Conservation (phyloP, 306 rosid genomes). For the Trifolium subterraneum region DNA sequence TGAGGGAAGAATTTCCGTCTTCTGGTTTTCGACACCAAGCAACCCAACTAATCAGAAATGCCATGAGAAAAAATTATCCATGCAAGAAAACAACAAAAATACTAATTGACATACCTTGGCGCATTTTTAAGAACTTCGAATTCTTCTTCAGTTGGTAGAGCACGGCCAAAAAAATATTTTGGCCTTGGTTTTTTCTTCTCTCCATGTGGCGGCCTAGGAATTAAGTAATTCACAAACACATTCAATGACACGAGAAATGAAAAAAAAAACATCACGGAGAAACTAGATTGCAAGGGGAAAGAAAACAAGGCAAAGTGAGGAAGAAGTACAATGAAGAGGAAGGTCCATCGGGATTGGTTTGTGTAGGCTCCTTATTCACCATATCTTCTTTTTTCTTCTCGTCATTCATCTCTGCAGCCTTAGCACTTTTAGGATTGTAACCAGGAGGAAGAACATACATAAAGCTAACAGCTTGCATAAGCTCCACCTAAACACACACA, state of each 20-base stretch:
- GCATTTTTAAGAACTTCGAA: slow-evolving; percentile 87
- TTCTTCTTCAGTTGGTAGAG: slow-evolving; percentile 89
- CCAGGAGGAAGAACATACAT: slow-evolving; percentile 99
- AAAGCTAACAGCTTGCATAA: slow-evolving; percentile 95
- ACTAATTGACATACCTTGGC: slow-evolving; percentile 64
- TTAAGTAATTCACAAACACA: slow-evolving; percentile 18
- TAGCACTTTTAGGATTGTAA: slow-evolving; percentile 93
- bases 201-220: slow-evolving; percentile 47
- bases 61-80: background rate
- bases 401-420: slow-evolving; percentile 85
- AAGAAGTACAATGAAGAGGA: slow-evolving; percentile 59
- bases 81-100: background rate
- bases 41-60: slow-evolving; percentile 21
- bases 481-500: slow-evolving; percentile 64
- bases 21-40: background rate
- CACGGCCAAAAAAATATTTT: slow-evolving; percentile 88
- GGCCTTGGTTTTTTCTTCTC: slow-evolving; percentile 82
- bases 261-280: background rate
- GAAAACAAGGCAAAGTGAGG: slow-evolving; percentile 10
- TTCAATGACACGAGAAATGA: slow-evolving; percentile 6
- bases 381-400: slow-evolving; percentile 57
- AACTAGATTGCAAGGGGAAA: background rate
- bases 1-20: background rate
- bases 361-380: slow-evolving; percentile 40
- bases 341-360: slow-evolving; percentile 44